Conservation (phyloP, 495 filamentous ascomycete genomes). For the Hypomontagnella monticulosa region DNA sequence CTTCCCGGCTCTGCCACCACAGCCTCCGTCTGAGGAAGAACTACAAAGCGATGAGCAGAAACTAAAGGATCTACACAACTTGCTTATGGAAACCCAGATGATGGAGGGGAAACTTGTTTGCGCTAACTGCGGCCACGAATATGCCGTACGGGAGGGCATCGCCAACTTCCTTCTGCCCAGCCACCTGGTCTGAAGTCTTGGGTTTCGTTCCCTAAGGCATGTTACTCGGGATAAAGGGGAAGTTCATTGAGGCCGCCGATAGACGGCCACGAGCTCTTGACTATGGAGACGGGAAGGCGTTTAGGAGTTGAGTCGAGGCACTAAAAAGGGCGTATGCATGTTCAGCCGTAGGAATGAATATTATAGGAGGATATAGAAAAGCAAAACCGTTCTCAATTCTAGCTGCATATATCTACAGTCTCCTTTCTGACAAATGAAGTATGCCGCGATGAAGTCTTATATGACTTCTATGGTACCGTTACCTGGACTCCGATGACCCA, state of each 20-base stretch:
- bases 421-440: slow-evolving; percentile 30
- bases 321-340: background rate
- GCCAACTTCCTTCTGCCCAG: slow-evolving; percentile 95
- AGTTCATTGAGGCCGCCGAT: background rate
- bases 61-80: slow-evolving; percentile 77
- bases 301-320: slow-evolving; percentile 25
- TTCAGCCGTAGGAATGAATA: background rate
- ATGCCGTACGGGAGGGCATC: slow-evolving; percentile 92
- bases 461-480: slow-evolving; percentile 43
- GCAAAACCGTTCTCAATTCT: slow-evolving; percentile 31
- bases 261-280: background rate
- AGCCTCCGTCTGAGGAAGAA: slow-evolving; percentile 67
- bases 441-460: slow-evolving; percentile 22
- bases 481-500: slow-evolving; percentile 43
- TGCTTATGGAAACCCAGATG: slow-evolving; percentile 91
- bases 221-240: too few species aligned
- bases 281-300: slow-evolving; percentile 18
- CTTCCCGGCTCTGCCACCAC: slow-evolving; percentile 77
- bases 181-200: slow-evolving; percentile 72
- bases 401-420: slow-evolving; percentile 40
- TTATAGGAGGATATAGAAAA: background rate
- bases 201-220: too few species aligned
- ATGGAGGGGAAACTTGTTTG: slow-evolving; percentile 88
- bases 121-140: slow-evolving; percentile 90
- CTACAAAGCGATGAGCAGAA: slow-evolving; percentile 70